Base-by-base conservation (phyloP, 2,329 filamentous ascomycete genomes). In the Trichoderma semiorbis region DNA sequence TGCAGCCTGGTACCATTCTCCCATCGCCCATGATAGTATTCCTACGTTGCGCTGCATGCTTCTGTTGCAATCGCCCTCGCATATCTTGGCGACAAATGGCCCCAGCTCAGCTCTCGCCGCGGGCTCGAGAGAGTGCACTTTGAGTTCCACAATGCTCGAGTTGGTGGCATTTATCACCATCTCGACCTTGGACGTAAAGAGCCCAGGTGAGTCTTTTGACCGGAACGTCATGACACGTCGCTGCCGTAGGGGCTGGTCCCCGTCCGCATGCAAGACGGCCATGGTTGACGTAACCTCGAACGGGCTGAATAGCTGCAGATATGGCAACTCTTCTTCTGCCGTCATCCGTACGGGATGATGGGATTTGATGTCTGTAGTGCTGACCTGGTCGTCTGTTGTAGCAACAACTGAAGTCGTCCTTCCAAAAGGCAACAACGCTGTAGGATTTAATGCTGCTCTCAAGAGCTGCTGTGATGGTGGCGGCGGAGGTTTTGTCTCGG, bases 261-360 rank as follows among this genome's bases (percentile, higher is more conserved):
- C 76, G 2, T 76, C 73, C 7, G 78, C 57, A 0, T 86, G 84
- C 2, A 88, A 76, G 0, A 87, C 79, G 0, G 83, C 80, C 16
- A 89, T 82, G 0, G 81, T 85, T 0, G 89, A 91, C 0, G 85
- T 84, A 71, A 92, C 90, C 0, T 83, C 84, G 16, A 96, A 85
- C 0, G 91, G 89, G 0, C 89, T 92, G 76, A 96, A 94, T 10
- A 91, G 85, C 60, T 91, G 88, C 0, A 95, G 84, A 74, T 91
- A 94, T 0, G 91, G 89, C 3, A 92, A 81, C 64, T 92, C 88
- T 72, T 94, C 88, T 0, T 86, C 83, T 2, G 91, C 85, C 1
- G 87, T 85, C 81, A 94, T 84, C 1, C 85, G 84, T 2, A 89
- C 77, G 0, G 91, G 93, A 66, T 88, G 86, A 76, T 95, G 92